These are phyloP conservation scores for Leccinum broughii DNA, from an alignment of 768 basidiomycete species.

Conservation along the genomic window DNA sequence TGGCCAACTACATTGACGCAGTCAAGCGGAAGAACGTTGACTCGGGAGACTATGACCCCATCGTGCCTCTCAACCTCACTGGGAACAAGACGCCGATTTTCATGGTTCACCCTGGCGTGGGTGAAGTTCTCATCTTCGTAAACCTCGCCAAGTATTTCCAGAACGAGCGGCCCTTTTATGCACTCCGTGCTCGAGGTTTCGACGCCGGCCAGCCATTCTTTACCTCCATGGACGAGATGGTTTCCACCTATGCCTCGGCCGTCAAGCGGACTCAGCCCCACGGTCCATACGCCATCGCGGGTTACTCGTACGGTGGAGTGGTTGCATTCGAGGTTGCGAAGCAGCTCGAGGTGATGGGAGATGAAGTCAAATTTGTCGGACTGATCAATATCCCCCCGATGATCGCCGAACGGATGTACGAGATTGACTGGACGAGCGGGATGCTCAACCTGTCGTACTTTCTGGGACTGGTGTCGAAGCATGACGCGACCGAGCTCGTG, in stretches of 20 bases:
- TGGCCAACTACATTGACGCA: background rate
- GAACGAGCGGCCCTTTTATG: conserved; percentile 1
- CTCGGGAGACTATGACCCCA: background rate
- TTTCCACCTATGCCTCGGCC: background rate
- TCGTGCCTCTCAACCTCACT: background rate
- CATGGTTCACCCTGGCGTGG: conserved; percentile 4
- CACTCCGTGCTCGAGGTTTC: background rate
- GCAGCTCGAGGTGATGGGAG: background rate
- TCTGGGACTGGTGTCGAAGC: background rate
- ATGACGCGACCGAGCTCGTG: background rate
- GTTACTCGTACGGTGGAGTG: background rate
- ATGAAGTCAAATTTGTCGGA: conserved; percentile 1
- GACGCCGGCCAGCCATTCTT: background rate
- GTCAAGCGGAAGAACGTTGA: background rate
- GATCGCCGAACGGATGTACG: background rate
- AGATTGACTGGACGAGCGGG: background rate
- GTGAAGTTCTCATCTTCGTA: conserved; percentile 2
- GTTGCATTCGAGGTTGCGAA: background rate
- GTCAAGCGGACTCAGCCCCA: conserved; percentile 1
- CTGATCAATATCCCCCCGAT: background rate
- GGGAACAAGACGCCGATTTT: background rate
- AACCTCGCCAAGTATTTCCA: conserved; percentile 1
- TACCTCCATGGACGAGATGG: background rate
- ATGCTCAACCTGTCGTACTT: background rate
- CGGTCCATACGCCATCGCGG: background rate